Base-by-base conservation (phyloP, 2,329 filamentous ascomycete genomes). In the Helotiales sp. region DNA sequence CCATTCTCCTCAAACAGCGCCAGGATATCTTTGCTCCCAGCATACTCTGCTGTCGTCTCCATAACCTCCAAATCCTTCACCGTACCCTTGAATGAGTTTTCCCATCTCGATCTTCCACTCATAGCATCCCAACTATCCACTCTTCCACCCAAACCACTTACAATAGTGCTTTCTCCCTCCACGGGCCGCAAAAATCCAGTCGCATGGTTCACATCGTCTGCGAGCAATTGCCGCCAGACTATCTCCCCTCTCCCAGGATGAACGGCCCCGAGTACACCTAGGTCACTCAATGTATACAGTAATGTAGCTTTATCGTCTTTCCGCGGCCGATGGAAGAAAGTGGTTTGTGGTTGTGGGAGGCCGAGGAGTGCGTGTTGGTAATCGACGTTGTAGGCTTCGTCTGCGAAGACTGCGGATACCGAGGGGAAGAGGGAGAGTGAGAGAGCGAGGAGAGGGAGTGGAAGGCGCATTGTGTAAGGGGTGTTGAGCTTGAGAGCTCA, bases 351-450 rank as follows among this genome's bases (percentile, higher is more conserved):
- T 72, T 89, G 88, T 54, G 95, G 92, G 34, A 90, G 77, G 69
- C 95, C 95, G 69, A 99, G 79, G 49, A 98, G 86, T 64, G 90
- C 85, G 77, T 96, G 87, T 76, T 98, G 93, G 77, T 92, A 98
- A 76, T 99, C 95, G 73, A 96, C 84, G 68, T 91, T 83, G 77
- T 87, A 93, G 66, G 96, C 92, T 74, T 99, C 93, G 71, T 99
- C 95, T 66, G 84, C 81, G 77, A 92, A 96, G 59, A 98, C 85
- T 64, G 92, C 90, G 22, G 13, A n/a, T n/a, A n/a, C n/a, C 40
- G 63, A 47, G 8, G 64, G 52, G 5, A 56, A 54, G n/a, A 69
- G 67, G 22, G 71, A 60, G 27, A 71, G 61, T 9, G 66, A 67
- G 30, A 72, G 57, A 13, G 58, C 64, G 17, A 72, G 60, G 25